Percentiles rank a stretch among this genome's conserved stretches.
phyloP scores from a whole-genome alignment of 1,284 basidiomycete genomes.

The Cryptococcus sp. region DNA sequence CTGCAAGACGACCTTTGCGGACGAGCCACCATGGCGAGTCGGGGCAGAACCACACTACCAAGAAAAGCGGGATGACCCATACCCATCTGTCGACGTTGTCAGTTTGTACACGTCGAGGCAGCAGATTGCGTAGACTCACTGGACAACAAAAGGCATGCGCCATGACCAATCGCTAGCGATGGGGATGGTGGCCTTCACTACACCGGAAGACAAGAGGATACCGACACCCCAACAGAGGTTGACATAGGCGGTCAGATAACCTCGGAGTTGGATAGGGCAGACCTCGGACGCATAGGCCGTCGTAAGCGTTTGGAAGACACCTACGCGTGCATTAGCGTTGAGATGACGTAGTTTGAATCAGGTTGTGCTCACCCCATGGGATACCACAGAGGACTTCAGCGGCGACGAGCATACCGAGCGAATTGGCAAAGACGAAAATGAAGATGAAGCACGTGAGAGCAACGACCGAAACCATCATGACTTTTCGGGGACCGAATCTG shows the following conservation, averaged over 20 bases:
- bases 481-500: slow-evolving; percentile 50
- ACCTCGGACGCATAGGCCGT: slow-evolving; percentile 55
- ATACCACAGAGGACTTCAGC: slow-evolving; percentile 46
- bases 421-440: slow-evolving; percentile 30
- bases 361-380: slow-evolving; percentile 30
- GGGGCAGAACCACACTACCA: slow-evolving; percentile 24
- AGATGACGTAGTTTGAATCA: background rate
- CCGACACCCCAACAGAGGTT: slow-evolving; percentile 29
- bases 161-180: slow-evolving; percentile 19
- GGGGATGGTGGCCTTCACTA: slow-evolving; percentile 27
- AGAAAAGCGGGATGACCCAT: slow-evolving; percentile 24
- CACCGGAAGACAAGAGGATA: slow-evolving; percentile 20
- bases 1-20: slow-evolving; percentile 53
- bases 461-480: slow-evolving; percentile 38
- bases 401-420: slow-evolving; percentile 42
- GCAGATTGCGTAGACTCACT: slow-evolving; percentile 4
- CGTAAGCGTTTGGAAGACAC: slow-evolving; percentile 30
- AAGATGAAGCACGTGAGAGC: slow-evolving; percentile 44
- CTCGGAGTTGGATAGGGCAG: slow-evolving; percentile 52
- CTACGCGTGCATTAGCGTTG: background rate
- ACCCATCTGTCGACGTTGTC: slow-evolving; percentile 24
- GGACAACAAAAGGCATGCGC: slow-evolving; percentile 28
- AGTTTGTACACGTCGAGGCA: too few relatives aligned
- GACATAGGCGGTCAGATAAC: slow-evolving; percentile 51
- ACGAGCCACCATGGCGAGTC: slow-evolving; percentile 56